Conservation (phyloP, 495 filamentous ascomycete species). For the Neurospora hispaniola region DNA sequence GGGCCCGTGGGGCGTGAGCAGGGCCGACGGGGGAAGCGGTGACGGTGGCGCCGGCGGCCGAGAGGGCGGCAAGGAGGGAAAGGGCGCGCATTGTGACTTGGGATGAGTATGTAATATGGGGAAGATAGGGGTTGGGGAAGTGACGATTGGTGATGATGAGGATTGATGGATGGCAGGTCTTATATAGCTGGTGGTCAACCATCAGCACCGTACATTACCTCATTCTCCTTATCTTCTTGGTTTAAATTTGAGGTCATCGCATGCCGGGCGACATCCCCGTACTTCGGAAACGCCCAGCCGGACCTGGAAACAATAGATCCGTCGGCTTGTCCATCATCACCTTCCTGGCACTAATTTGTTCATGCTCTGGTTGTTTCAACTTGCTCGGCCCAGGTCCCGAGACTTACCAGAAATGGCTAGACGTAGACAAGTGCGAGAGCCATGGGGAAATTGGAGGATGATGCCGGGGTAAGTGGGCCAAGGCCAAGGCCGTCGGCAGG, state of each 20-base stretch:
- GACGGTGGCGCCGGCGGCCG: constrained; percentile 7
- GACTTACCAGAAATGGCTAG: neutral
- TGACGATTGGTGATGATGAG: neutral
- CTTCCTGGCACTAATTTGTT: neutral
- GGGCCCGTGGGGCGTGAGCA: neutral
- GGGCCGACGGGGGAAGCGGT: constrained; percentile 6
- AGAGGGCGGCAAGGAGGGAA: constrained; percentile 8
- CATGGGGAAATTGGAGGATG: neutral
- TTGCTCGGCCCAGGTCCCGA: neutral
- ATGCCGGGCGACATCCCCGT: neutral
- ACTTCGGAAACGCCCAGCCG: neutral
- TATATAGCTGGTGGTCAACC: neutral
- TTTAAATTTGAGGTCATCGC: neutral
- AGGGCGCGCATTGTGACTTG: constrained; percentile 6
- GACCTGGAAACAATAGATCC: neutral
- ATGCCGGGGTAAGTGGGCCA: neutral
- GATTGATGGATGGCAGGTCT: neutral
- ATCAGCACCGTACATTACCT: neutral
- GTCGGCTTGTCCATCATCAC: neutral
- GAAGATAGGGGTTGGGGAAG: too few species aligned
- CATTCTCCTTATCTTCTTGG: neutral
- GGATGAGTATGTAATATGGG: neutral
- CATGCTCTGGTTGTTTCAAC: neutral
- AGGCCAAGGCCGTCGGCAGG: neutral
- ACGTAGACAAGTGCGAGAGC: neutral